These are phyloP conservation scores for Phaseolus coccineus DNA, from an alignment of 331 rosid genomes.

Conservation along the genomic window DNA sequence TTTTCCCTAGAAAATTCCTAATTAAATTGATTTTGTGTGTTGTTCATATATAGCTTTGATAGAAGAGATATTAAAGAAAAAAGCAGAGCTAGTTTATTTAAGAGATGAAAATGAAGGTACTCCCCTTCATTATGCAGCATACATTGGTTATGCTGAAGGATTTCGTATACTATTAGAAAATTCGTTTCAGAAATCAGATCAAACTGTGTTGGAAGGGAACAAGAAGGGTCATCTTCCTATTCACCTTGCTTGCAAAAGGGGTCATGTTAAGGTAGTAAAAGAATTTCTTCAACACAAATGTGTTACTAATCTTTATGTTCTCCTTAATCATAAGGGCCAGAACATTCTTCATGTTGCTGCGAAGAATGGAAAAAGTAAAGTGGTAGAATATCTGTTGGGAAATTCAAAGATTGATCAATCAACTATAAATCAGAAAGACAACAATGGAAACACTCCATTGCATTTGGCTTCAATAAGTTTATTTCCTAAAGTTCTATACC, in stretches of 20 bases:
- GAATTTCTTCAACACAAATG: background rate
- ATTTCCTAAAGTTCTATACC: background rate
- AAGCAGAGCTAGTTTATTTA: background rate
- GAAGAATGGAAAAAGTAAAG: background rate
- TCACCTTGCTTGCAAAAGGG: constrained; percentile 10
- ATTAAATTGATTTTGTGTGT: background rate
- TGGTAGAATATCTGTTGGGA: background rate
- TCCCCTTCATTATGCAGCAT: background rate
- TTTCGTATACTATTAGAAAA: background rate
- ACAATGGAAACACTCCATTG: constrained; percentile 4
- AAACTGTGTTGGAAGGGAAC: background rate
- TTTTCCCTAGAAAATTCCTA: too few relatives aligned
- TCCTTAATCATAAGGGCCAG: background rate
- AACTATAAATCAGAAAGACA: background rate
- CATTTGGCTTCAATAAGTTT: constrained; percentile 19
- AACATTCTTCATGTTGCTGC: constrained; percentile 11
- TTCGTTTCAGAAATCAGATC: background rate
- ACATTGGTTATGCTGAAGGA: background rate
- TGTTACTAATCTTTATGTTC: background rate
- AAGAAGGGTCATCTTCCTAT: background rate
- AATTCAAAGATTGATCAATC: background rate
- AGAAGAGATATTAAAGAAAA: background rate
- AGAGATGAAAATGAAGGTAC: background rate
- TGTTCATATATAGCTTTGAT: background rate
- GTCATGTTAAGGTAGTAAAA: background rate